These are phyloP conservation scores for Leishmania tropica DNA, from an alignment of 208 protist genomes.

Conservation along the genomic window DNA sequence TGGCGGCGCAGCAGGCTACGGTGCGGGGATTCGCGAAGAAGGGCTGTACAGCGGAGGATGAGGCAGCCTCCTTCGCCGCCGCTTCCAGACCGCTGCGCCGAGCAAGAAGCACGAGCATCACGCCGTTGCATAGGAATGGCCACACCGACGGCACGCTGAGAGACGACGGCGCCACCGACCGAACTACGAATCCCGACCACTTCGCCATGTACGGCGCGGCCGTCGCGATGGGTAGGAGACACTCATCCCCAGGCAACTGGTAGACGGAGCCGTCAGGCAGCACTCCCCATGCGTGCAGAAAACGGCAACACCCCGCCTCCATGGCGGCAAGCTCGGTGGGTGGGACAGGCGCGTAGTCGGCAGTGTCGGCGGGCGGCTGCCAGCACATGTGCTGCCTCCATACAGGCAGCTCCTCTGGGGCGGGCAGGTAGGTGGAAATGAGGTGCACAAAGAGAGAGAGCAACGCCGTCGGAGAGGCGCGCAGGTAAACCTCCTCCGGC, in stretches of 20 bases:
- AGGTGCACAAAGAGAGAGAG: conserved; percentile 53
- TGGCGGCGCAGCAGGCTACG: conserved; percentile 49
- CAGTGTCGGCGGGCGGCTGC: conserved; percentile 39
- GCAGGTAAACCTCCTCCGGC: conserved; percentile 50
- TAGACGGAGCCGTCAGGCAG: conserved; percentile 59
- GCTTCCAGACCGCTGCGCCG: conserved; percentile 26
- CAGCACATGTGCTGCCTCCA: conserved; percentile 36
- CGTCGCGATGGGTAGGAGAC: conserved; percentile 49
- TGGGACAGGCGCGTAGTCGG: background rate
- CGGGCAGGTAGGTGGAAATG: conserved; percentile 48
- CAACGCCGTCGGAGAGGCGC: conserved; percentile 32
- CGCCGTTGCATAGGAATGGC: conserved; percentile 80
- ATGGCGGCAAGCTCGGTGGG: conserved; percentile 30
- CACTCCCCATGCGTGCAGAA: conserved; percentile 48
- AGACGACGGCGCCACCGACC: conserved; percentile 28
- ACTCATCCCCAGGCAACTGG: conserved; percentile 63
- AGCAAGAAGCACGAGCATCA: conserved; percentile 51
- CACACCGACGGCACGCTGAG: conserved; percentile 77
- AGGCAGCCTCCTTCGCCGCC: background rate
- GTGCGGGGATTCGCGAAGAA: conserved; percentile 61
- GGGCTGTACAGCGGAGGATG: background rate
- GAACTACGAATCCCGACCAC: conserved; percentile 24
- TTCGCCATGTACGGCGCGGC: conserved; percentile 59
- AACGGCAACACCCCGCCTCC: conserved; percentile 50
- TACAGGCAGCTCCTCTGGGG: conserved; percentile 39